Base-by-base conservation (phyloP, 495 filamentous ascomycete species). In the Aspergillus conjunctus region DNA sequence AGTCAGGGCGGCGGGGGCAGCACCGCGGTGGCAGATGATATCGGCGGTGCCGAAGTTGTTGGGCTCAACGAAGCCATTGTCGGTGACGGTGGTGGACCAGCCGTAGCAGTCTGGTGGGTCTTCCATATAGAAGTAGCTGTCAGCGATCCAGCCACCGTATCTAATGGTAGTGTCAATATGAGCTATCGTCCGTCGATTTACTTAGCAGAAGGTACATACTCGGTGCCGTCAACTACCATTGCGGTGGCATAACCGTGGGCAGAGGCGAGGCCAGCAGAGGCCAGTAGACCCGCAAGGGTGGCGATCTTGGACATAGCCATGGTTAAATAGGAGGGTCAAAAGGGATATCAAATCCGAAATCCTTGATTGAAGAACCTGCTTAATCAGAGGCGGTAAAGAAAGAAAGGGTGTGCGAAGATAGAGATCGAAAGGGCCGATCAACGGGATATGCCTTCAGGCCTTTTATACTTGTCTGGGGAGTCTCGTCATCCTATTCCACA, bases 211-310 rank as follows among this genome's bases (percentile, higher is more conserved):
- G 18, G 18, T 31, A 59, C 65, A 41, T 66, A 71, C 69, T 63
- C 78, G 32, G 73, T 68, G 44, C 84, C 85, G 61, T 83, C 79
- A 53, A 79, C 77, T 10, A 85, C 70, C 63, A 87, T 77, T 33
- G 83, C 79, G 41, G 72, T 74, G 32, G 87, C 83, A 52, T 79
- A 81, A 26, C 84, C 85, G 69, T 88, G 85, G 58, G 79, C 82
- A 58, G 77, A 75, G 51, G 85, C 83, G 33, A 78, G 63, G 17
- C 80, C 66, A 37, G 76, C 74, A 46, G 75, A 73, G 54, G 73
- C 76, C 31, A 85, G 66, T 52, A 77, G 21, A 17, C 61, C 53
- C 22, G 61, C 66, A 34, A 78, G 67, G 30, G 53, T 22, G 48
- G 68, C 57, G 21, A 72, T 51, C 60, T 75, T 73, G 26, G 67